phyloP scores from a whole-genome alignment of 1,139 yeast species.

The Saccharomyces pastorianus region DNA sequence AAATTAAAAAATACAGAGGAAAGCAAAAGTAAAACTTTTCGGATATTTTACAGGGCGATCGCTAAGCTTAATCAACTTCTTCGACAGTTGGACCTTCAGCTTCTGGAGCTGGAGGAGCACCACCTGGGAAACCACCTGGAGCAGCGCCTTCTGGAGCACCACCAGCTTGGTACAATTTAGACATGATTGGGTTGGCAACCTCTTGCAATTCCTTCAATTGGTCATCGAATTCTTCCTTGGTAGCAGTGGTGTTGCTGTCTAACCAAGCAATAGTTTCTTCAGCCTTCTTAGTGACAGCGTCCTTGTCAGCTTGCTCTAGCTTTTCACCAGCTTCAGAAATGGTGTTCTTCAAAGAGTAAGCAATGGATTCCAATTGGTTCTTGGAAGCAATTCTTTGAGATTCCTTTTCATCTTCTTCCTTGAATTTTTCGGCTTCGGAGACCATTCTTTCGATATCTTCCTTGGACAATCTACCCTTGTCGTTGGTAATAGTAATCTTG shows the following conservation, averaged over 20 bases:
- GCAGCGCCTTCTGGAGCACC: conserved; percentile 59
- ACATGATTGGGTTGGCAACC: conserved; percentile 88
- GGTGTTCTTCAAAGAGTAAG: conserved; percentile 82
- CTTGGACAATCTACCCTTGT: conserved; percentile 92
- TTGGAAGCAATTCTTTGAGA: conserved; percentile 69
- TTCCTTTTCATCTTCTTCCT: conserved; percentile 79
- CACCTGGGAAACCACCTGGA: conserved; percentile 64
- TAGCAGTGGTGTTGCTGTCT: conserved; percentile 79
- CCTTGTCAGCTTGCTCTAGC: conserved; percentile 73
- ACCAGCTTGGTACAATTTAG: conserved; percentile 80
- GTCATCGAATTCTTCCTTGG: conserved; percentile 80
- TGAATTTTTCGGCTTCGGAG: conserved; percentile 79
- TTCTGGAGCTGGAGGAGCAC: conserved; percentile 59
- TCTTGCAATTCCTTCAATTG: conserved; percentile 91
- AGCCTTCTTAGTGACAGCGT: conserved; percentile 73
- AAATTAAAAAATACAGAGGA: not conserved
- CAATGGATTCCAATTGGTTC: conserved; percentile 88
- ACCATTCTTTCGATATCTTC: conserved; percentile 95
- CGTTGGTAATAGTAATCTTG: conserved; percentile 82
- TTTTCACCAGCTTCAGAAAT: conserved; percentile 74
- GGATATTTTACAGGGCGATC: not conserved
- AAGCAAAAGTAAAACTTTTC: not conserved
- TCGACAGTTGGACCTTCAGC: conserved; percentile 88
- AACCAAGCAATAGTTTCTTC: conserved; percentile 83
- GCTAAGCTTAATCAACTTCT: conserved; percentile 67